A percentile compares a stretch with the other conserved stretches of the same genome.
Evolutionary conservation across 163 green algal genomes (phyloP).

Genomic region (Trebouxia gelatinosa): DNA sequence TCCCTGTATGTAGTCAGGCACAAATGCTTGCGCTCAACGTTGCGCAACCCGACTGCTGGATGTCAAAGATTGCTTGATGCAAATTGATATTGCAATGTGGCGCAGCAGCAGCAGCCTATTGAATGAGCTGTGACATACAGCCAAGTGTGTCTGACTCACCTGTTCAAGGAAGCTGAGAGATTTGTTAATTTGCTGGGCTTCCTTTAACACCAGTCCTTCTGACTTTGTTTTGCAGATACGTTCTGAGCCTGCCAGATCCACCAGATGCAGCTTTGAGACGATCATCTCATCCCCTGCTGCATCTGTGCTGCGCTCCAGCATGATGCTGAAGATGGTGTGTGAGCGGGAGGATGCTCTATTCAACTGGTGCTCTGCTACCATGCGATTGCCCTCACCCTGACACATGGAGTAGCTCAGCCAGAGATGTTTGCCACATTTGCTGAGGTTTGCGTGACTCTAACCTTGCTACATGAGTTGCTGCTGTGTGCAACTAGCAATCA

Average conservation of each 20-base stretch:
- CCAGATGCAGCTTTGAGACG: constrained; percentile 67
- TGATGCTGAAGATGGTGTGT: constrained; percentile 59
- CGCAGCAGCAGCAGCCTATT: too few relatives aligned
- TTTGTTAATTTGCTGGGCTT: constrained; percentile 80
- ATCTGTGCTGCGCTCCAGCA: constrained; percentile 33
- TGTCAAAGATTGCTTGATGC: too few relatives aligned
- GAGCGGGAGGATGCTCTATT: constrained; percentile 64
- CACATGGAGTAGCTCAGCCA: not conserved
- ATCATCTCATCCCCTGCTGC: constrained; percentile 34
- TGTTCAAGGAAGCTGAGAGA: constrained; percentile 74
- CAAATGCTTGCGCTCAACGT: too few relatives aligned
- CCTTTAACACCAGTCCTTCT: constrained; percentile 64
- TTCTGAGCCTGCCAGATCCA: constrained; percentile 80
- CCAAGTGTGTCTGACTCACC: constrained; percentile 48
- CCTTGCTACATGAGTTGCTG: too few relatives aligned
- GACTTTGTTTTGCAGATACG: constrained; percentile 70
- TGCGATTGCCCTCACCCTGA: constrained; percentile 11
- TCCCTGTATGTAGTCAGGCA: too few relatives aligned
- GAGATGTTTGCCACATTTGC: not conserved
- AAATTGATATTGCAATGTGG: too few relatives aligned
- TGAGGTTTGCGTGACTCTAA: constrained; percentile 18
- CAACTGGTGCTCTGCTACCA: constrained; percentile 51
- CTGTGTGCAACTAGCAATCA: not conserved
- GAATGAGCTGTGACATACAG: too few relatives aligned
- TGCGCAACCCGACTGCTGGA: too few relatives aligned